Evolutionary conservation across 2,329 filamentous ascomycete species (phyloP).

Genomic region (Chaetothyriales sp.): DNA sequence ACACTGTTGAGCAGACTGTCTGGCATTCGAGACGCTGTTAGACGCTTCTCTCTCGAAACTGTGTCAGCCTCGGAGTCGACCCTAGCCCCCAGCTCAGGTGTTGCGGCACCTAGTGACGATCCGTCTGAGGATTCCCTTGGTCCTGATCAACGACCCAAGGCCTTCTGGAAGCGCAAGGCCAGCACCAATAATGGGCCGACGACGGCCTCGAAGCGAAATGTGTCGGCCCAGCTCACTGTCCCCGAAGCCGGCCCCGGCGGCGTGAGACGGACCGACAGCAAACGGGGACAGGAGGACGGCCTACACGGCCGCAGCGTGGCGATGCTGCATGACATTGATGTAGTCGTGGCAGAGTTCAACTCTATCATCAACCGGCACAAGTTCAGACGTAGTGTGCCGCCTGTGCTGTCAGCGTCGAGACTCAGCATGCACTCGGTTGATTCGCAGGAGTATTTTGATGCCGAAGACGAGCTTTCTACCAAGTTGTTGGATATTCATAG

Average conservation of each 20-base stretch:
- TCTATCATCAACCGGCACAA: conserved; percentile 64
- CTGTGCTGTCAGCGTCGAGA: conserved; percentile 39
- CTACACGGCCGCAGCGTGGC: conserved; percentile 72
- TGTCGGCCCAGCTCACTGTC: conserved; percentile 35
- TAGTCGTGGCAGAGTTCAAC: conserved; percentile 69
- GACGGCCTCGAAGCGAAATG: conserved; percentile 33
- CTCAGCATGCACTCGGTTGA: conserved; percentile 70
- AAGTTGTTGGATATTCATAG: conserved; percentile 62
- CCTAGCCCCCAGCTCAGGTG: conserved; percentile 7
- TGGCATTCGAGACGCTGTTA: conserved; percentile 74
- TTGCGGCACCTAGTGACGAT: conserved; percentile 19
- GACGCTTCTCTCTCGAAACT: conserved; percentile 75
- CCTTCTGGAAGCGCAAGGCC: conserved; percentile 83
- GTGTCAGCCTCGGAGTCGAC: conserved; percentile 21
- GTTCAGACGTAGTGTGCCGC: conserved; percentile 48
- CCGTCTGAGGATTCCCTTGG: conserved; percentile 22
- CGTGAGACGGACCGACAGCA: conserved; percentile 12
- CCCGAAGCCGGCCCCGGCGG: conserved; percentile 11
- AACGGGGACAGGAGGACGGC: conserved; percentile 36
- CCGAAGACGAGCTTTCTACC: conserved; percentile 43
- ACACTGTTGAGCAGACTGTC: conserved; percentile 71
- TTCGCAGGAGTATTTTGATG: conserved; percentile 88
- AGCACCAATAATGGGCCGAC: conserved; percentile 33
- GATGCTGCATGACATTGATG: conserved; percentile 70
- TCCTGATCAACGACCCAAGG: conserved; percentile 43